Percentiles rank a stretch among this genome's conserved stretches.
phyloP scores from a whole-genome alignment of 306 rosid species.

The Gleditsia sinensis region DNA sequence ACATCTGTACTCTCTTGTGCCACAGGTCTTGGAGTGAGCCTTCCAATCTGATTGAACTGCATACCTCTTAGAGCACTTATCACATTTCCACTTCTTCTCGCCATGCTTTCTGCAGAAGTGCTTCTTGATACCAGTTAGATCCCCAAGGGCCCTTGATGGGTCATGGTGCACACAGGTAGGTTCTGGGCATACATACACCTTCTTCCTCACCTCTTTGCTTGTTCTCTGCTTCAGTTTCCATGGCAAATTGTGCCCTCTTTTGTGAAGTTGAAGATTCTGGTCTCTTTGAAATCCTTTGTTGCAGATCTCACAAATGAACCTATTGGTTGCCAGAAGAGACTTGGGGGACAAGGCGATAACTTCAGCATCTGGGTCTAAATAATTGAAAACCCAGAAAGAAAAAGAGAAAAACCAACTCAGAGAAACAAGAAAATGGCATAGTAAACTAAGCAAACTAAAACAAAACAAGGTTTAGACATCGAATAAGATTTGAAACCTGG shows the following conservation, averaged over 20 bases:
- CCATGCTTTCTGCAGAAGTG: slow-evolving; percentile 97
- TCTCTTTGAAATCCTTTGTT: slow-evolving; percentile 94
- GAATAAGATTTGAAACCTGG: slow-evolving; percentile 60
- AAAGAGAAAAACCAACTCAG: neutral
- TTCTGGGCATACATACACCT: slow-evolving; percentile 96
- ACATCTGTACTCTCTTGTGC: slow-evolving; percentile 97
- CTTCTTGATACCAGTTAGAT: slow-evolving; percentile 95
- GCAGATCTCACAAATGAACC: slow-evolving; percentile 97
- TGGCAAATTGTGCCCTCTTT: slow-evolving; percentile 94
- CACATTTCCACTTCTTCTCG: slow-evolving; percentile 99
- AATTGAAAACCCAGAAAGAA: neutral
- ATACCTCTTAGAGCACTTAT: slow-evolving; percentile 87
- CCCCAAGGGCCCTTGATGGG: slow-evolving; percentile 94
- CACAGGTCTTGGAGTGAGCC: slow-evolving; percentile 98
- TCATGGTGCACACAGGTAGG: slow-evolving; percentile 85
- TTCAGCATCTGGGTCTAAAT: slow-evolving; percentile 95
- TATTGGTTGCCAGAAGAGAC: slow-evolving; percentile 80
- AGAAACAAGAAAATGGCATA: neutral
- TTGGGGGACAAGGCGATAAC: slow-evolving; percentile 90
- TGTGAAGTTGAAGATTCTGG: slow-evolving; percentile 95
- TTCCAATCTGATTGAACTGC: slow-evolving; percentile 99
- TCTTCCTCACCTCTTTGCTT: slow-evolving; percentile 81
- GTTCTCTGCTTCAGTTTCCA: slow-evolving; percentile 97
- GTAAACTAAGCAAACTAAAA: slow-evolving; percentile 5
- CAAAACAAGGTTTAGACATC: no score